phyloP scores from a whole-genome alignment of 345 rosid species.

The Moricandia arvensis region DNA sequence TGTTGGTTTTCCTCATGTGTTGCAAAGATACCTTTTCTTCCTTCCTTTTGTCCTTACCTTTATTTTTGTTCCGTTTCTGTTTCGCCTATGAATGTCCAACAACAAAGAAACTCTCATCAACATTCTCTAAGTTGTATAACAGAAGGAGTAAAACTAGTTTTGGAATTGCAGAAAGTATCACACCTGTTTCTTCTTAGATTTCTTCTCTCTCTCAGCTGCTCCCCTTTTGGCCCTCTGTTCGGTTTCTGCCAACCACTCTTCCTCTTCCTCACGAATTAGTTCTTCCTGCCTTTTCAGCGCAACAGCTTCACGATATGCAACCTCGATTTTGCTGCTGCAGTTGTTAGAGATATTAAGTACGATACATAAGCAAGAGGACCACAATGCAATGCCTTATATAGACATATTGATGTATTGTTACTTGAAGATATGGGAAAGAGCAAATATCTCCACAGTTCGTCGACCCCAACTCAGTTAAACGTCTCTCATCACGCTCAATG shows the following conservation, averaged over 20 bases:
- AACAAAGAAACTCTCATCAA: constrained; percentile 25
- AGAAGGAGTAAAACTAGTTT: background rate
- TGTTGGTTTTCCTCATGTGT: constrained; percentile 40
- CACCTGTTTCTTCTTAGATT: constrained; percentile 91
- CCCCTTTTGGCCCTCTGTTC: no score
- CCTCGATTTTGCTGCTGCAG: constrained; percentile 85
- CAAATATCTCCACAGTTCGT: constrained; percentile 93
- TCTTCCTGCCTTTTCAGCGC: constrained; percentile 97
- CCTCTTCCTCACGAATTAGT: constrained; percentile 98
- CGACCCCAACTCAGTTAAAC: constrained; percentile 84
- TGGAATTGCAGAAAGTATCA: background rate
- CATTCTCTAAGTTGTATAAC: constrained; percentile 2
- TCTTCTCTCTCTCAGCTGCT: constrained; percentile 54
- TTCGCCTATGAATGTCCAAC: constrained; percentile 51
- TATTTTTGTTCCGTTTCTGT: constrained; percentile 84
- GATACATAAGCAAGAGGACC: constrained; percentile 3
- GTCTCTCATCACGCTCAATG: constrained; percentile 82
- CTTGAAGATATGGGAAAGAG: constrained; percentile 92
- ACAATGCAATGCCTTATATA: background rate
- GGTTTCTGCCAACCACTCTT: constrained; percentile 66
- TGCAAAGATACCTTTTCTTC: constrained; percentile 50
- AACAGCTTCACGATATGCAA: constrained; percentile 93
- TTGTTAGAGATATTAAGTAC: constrained; percentile 19
- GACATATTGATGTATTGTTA: constrained; percentile 31
- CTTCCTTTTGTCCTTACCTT: constrained; percentile 75